Evolutionary conservation across 2,329 filamentous ascomycete genomes (phyloP), one percentile per base, ranked within the genome.

Genomic region (Atkinsonella hypoxylon): DNA sequence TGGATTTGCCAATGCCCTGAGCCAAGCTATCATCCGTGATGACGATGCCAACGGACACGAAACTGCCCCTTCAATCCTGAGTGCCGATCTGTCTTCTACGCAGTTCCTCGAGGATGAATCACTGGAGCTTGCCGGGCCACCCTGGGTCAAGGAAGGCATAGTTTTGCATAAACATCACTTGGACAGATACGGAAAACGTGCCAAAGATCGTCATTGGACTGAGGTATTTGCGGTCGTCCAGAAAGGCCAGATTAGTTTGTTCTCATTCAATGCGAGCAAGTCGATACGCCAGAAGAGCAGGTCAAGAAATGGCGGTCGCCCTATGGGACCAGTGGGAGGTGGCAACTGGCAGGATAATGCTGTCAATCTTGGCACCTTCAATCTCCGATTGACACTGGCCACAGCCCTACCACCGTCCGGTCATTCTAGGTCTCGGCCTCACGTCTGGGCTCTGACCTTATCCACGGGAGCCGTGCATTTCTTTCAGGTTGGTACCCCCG

Each of bases 281-380:
- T 87, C 86, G 1, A 72, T 82, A 58, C 77, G 83, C 34, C 77
- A 82, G 58, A 89, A 88, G 65, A 75, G 69, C 55, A 81, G 79
- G 55, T 72, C 66, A 9, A 73, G 76, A 48, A 67, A 69, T 38
- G 70, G 72, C 20, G 68, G 74, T 52, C 73, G 72, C 54, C 67
- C 73, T 48, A 74, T 73, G 51, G 76, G 77, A 10, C 82, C 86
- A 7, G 93, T 97, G 2, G 93, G 93, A 57, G 93, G 93, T 54
- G 93, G 93, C 22, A 97, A 98, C 66, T 98, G 93, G 93, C 91
- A 91, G 66, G 90, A 96, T 58, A 97, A 95, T 62, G 93, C 93
- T 5, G 89, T 95, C 56, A 88, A 83, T 56, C 75, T 96, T 10
- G 90, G 88, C 59, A 85, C 84, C 18, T 97, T 96, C 66, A 82